Conservation (phyloP, 2,329 filamentous ascomycete species). For the Penicillium paneum region DNA sequence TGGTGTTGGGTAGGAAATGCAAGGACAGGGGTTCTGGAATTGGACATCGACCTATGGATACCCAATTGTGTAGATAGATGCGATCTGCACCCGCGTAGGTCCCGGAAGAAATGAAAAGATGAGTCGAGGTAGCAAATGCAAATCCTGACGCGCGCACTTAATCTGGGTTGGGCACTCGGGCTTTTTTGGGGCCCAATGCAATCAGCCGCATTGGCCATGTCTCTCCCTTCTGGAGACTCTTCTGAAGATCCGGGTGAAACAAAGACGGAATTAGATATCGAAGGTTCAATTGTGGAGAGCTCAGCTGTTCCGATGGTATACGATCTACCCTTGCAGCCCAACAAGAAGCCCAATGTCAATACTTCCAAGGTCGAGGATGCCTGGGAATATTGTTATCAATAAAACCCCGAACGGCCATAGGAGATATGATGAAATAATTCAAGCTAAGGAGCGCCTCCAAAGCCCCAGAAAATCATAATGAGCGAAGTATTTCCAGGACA, state of each 20-base stretch:
- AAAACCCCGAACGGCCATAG: neutral
- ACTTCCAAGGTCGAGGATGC: neutral
- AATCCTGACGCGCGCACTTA: constrained; percentile 11
- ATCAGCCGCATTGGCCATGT: constrained; percentile 21
- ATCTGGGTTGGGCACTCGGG: constrained; percentile 14
- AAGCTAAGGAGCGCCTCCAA: constrained; percentile 7
- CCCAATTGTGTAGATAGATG: constrained; percentile 7
- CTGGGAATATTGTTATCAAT: constrained; percentile 1
- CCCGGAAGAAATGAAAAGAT: constrained; percentile 10
- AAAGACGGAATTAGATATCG: neutral
- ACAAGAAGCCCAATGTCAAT: constrained; percentile 21
- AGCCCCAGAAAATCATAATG: constrained; percentile 7
- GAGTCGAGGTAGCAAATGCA: constrained; percentile 14
- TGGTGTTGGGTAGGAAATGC: constrained; percentile 20
- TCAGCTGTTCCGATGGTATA: neutral
- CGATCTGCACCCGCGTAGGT: constrained; percentile 17
- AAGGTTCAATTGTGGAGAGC: neutral
- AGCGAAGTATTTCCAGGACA: constrained; percentile 11
- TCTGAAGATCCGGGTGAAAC: neutral
- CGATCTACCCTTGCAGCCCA: constrained; percentile 19
- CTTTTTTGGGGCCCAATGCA: constrained; percentile 23
- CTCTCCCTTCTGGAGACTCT: constrained; percentile 8
- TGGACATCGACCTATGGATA: constrained; percentile 14
- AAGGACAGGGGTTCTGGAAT: constrained; percentile 12
- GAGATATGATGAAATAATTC: constrained; percentile 7